Percentiles rank a stretch among this genome's conserved stretches.
Conservation (phyloP, 2,329 filamentous ascomycete genomes). For the Pyrenophora tritici-repentis region DNA sequence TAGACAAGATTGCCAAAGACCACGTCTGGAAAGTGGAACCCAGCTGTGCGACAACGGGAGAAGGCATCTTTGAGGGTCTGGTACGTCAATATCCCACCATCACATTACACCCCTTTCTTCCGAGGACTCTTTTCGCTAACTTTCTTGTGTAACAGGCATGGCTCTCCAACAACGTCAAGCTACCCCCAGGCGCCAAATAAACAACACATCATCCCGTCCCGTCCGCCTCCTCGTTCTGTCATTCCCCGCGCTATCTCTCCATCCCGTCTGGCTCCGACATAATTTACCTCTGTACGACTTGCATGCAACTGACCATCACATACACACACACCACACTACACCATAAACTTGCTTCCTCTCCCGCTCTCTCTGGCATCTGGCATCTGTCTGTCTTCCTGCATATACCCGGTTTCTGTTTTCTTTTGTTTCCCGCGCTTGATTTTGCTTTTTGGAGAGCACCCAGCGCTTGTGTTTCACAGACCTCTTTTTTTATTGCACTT, state of each 20-base stretch:
- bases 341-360: not conserved
- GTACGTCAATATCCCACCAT: conserved; percentile 30
- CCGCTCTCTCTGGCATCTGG: conserved; percentile 17
- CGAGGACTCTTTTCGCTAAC: conserved; percentile 10
- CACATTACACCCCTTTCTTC: not conserved
- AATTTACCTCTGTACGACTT: conserved; percentile 36
- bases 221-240: too few species aligned
- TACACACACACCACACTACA: too few species aligned
- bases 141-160: conserved; percentile 43
- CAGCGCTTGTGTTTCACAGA: too few species aligned
- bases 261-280: conserved; percentile 16
- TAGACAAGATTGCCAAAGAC: conserved; percentile 57
- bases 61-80: conserved; percentile 59
- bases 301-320: conserved; percentile 24
- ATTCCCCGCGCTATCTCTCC: not conserved
- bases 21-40: conserved; percentile 61
- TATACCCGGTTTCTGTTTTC: conserved; percentile 45
- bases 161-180: conserved; percentile 58
- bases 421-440: not conserved
- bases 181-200: conserved; percentile 47
- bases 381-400: conserved; percentile 31
- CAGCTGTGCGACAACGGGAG: conserved; percentile 58
- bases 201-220: not conserved
- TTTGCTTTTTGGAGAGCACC: too few species aligned
- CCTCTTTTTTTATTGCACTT: too few species aligned